Percentiles rank a stretch among this genome's conserved stretches.
Evolutionary conservation across 164 flowering plant species (phyloP).

Genomic region (Sedum album): DNA sequence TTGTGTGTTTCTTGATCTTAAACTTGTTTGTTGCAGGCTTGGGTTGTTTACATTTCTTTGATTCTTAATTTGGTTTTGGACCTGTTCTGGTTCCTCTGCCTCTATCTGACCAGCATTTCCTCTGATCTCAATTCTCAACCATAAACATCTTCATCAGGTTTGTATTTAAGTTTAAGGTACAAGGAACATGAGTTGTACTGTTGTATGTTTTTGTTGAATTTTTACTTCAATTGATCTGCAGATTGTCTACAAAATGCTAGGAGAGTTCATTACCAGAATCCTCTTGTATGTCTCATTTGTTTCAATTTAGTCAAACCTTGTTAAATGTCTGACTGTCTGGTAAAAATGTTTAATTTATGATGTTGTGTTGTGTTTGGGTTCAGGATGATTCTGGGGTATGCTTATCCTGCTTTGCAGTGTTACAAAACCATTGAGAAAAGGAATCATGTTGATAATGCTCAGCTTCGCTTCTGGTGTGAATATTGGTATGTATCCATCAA

Average conservation of each 20-base stretch:
- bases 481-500: conserved; percentile 47
- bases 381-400: conserved; percentile 72
- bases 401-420: conserved; percentile 83
- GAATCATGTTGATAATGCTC: conserved; percentile 46
- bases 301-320: neutral
- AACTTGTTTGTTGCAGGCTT: neutral
- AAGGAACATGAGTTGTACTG: conserved; percentile 1
- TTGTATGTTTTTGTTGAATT: too few relatives aligned
- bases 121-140: neutral
- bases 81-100: neutral
- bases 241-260: conserved; percentile 37
- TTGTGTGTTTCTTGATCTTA: neutral
- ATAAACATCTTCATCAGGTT: neutral
- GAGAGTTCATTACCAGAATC: conserved; percentile 43
- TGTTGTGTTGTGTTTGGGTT: neutral
- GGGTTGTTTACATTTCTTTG: neutral
- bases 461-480: conserved; percentile 85
- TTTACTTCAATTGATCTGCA: conserved; percentile 10
- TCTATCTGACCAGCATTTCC: neutral
- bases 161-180: neutral
- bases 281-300: conserved; percentile 40
- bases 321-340: neutral
- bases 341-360: neutral
- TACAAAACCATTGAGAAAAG: conserved; percentile 57
- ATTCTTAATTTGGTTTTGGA: neutral